Evolutionary conservation across 768 basidiomycete species (phyloP), one percentile per base, ranked within the genome.

Genomic region (Agrocybe praecox): DNA sequence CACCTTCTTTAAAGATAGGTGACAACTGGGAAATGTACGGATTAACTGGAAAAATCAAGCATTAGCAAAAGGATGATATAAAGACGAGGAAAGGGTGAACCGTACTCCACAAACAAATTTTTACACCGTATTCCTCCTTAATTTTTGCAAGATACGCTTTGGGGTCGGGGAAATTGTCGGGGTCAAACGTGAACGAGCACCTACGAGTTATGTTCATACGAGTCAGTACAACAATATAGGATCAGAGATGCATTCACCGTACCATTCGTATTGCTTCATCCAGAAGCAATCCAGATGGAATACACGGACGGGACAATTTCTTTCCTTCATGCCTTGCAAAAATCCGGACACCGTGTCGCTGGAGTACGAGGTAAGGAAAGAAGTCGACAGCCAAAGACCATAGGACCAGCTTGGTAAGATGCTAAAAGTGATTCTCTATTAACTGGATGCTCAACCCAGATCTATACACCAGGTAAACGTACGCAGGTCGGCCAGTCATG

Each of bases 271-370:
- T 67, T 83, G 82, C 62, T 85, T 85, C 85, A 86, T 87, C 85
- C 85, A 87, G 68, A 89, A 91, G 65, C 88, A 90, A 65, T 90
- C 89, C 40, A 90, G 66, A 62, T 92, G 89, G 74, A 90, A 87
- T 2, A 90, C 88, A 19, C 87, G 80, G 23, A 90, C 86, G 17
- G 76, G 77, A 59, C 86, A 85, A 53, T 80, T 72, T 32, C 86
- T 79, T 21, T 86, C 76, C 57, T 78, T 69, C 89, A 92, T 90
- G 12, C 88, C 89, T 65, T 88, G 74, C 55, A 92, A 70, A 73
- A 90, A 90, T 2, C 80, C 73, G 5, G 84, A 81, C 15, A 92
- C 89, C 0, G 90, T 90, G 52, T 83, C 76, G 50, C 78, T 80
- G 58, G 86, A 87, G 69, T 82, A 89, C 23, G 80, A 80, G 0